A percentile compares a stretch with the other conserved stretches of the same genome.
Conservation (phyloP, 208 protist species). For the Herpetomonas samuelpessoai region DNA sequence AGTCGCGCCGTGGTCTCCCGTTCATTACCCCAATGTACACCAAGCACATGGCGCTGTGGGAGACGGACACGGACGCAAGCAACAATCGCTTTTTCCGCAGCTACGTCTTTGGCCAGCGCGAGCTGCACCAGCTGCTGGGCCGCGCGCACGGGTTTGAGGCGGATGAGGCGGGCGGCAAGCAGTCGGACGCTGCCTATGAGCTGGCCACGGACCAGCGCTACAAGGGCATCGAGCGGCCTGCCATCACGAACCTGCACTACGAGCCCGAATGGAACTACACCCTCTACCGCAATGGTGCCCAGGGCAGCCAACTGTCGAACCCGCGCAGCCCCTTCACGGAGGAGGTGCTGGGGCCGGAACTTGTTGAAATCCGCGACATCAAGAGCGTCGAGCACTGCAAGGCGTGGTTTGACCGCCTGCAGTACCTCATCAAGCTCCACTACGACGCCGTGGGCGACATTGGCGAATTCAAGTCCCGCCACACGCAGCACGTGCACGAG, state of each 20-base stretch:
- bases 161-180: conserved; percentile 40
- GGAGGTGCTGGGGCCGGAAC: conserved; percentile 72
- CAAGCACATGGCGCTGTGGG: conserved; percentile 85
- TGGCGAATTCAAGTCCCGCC: conserved; percentile 67
- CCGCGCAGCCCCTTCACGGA: conserved; percentile 56
- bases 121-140: conserved; percentile 75
- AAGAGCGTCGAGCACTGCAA: conserved; percentile 82
- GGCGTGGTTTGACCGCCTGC: conserved; percentile 81
- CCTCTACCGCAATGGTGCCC: conserved; percentile 61
- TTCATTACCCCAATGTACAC: conserved; percentile 76
- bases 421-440: conserved; percentile 80
- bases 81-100: conserved; percentile 81
- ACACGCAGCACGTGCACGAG: conserved; percentile 84
- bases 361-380: conserved; percentile 72
- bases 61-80: conserved; percentile 83
- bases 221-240: conserved; percentile 66
- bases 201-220: conserved; percentile 62
- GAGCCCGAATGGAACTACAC: conserved; percentile 78
- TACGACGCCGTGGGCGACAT: conserved; percentile 87
- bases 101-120: conserved; percentile 75
- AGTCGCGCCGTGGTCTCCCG: conserved; percentile 63
- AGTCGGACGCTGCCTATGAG: conserved; percentile 70
- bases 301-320: conserved; percentile 58
- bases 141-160: conserved; percentile 76
- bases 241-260: conserved; percentile 80